Conservation (phyloP, 1,284 basidiomycete species). For the Singerocomus inundabilis region DNA sequence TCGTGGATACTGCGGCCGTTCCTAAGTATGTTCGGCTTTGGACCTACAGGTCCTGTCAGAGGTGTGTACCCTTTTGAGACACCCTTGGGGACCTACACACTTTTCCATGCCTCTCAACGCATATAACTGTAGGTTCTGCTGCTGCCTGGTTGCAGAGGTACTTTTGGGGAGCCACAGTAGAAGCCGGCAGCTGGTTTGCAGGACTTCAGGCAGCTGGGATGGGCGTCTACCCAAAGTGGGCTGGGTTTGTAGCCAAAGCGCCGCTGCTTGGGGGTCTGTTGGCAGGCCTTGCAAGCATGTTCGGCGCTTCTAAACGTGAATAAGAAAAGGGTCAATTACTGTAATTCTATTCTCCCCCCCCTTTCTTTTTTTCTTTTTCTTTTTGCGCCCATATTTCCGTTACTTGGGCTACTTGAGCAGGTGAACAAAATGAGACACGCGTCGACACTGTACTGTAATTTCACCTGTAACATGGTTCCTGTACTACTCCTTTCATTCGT, state of each 20-base stretch:
- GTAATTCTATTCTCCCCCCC: too few species aligned
- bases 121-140: slow-evolving; percentile 7
- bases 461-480: too few species aligned
- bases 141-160: slow-evolving; percentile 17
- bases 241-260: not conserved
- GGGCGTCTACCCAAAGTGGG: slow-evolving; percentile 11
- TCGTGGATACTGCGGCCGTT: slow-evolving; percentile 11
- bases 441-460: not conserved
- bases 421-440: not conserved
- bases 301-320: not conserved
- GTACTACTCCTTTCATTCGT: not conserved
- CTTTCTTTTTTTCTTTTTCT: not conserved
- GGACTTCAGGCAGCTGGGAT: slow-evolving; percentile 17
- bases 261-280: not conserved
- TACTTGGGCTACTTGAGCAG: not conserved
- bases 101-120: too few species aligned
- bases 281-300: too few species aligned
- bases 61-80: slow-evolving; percentile 10
- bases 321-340: not conserved
- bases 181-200: slow-evolving; percentile 12
- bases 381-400: too few species aligned
- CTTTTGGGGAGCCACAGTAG: too few species aligned
- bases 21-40: slow-evolving; percentile 18
- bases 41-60: slow-evolving; percentile 16
- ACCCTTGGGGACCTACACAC: too few species aligned